phyloP scores from a whole-genome alignment of 257 asterid genomes.

The Gentiana straminea region DNA sequence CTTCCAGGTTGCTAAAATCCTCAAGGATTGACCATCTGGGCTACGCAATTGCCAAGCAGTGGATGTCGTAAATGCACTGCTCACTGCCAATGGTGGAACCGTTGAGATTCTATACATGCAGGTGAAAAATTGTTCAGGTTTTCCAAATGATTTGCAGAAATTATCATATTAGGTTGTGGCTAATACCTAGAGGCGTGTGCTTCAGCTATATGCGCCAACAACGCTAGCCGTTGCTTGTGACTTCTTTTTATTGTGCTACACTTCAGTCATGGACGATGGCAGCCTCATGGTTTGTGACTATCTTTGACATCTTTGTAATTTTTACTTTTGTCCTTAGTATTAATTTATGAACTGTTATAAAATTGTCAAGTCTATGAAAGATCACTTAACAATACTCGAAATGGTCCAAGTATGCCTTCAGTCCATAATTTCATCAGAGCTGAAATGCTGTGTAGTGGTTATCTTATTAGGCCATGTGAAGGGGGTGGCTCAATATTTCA shows the following conservation, averaged over 20 bases:
- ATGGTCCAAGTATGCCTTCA: conserved; percentile 90
- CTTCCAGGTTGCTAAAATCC: conserved; percentile 81
- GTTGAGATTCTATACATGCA: conserved; percentile 88
- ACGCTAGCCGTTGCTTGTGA: conserved; percentile 94
- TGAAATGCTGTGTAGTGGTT: conserved; percentile 82
- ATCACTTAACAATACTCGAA: conserved; percentile 72
- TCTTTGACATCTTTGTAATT: not conserved
- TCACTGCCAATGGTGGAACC: conserved; percentile 97
- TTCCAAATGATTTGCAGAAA: not conserved
- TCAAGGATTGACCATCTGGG: conserved; percentile 94
- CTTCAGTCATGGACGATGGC: conserved; percentile 85
- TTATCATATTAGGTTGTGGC: not conserved
- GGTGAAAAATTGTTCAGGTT: conserved; percentile 18
- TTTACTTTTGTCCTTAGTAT: not conserved
- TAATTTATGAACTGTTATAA: conserved; percentile 5
- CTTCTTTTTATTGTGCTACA: conserved; percentile 76
- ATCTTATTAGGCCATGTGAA: conserved; percentile 80
- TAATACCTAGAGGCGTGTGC: not conserved
- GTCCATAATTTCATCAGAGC: conserved; percentile 79
- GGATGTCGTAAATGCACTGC: conserved; percentile 73
- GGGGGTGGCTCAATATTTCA: conserved; percentile 92
- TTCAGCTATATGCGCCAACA: conserved; percentile 77
- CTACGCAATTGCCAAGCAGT: conserved; percentile 85
- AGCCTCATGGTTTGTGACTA: conserved; percentile 58
- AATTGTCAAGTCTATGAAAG: conserved; percentile 66